phyloP scores from a whole-genome alignment of 2,329 filamentous ascomycete species.

The Septoria petroselini region DNA sequence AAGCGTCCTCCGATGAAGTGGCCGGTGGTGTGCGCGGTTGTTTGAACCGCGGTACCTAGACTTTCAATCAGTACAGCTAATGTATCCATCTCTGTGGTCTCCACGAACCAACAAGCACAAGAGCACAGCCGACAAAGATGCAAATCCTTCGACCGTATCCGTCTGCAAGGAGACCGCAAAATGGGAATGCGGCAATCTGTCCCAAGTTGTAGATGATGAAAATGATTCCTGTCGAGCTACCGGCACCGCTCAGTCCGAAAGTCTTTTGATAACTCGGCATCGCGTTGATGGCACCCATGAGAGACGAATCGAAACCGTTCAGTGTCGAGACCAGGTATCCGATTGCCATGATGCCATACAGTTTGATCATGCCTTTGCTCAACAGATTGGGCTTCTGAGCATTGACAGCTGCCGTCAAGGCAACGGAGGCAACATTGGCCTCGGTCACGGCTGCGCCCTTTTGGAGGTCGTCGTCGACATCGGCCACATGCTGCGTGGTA shows the following conservation, averaged over 20 bases:
- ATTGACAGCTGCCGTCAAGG: slow-evolving; percentile 26
- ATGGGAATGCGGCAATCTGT: slow-evolving; percentile 51
- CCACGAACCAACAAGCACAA: slow-evolving; percentile 49
- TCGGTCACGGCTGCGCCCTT: slow-evolving; percentile 26
- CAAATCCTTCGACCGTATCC: slow-evolving; percentile 52
- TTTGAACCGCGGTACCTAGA: slow-evolving; percentile 47
- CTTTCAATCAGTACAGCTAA: background rate
- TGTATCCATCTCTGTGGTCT: too few species aligned
- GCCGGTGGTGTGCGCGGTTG: slow-evolving; percentile 45
- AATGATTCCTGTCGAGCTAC: slow-evolving; percentile 51
- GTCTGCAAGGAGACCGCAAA: slow-evolving; percentile 42
- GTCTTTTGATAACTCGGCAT: slow-evolving; percentile 52
- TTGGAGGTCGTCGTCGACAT: slow-evolving; percentile 22
- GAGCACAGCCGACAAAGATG: slow-evolving; percentile 55
- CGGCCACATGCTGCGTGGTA: slow-evolving; percentile 21
- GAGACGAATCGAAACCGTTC: slow-evolving; percentile 35
- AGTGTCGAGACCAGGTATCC: slow-evolving; percentile 28
- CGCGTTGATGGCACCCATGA: slow-evolving; percentile 53
- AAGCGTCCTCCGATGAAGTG: slow-evolving; percentile 54
- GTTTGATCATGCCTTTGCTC: slow-evolving; percentile 28
- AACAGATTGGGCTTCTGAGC: slow-evolving; percentile 26
- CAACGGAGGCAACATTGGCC: slow-evolving; percentile 26
- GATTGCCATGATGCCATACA: slow-evolving; percentile 29
- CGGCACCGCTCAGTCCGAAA: slow-evolving; percentile 49
- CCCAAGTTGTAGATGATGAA: slow-evolving; percentile 47